These are phyloP conservation scores for Chlamydomonas reinhardtii DNA, from an alignment of 163 green algal genomes.

Conservation along the genomic window DNA sequence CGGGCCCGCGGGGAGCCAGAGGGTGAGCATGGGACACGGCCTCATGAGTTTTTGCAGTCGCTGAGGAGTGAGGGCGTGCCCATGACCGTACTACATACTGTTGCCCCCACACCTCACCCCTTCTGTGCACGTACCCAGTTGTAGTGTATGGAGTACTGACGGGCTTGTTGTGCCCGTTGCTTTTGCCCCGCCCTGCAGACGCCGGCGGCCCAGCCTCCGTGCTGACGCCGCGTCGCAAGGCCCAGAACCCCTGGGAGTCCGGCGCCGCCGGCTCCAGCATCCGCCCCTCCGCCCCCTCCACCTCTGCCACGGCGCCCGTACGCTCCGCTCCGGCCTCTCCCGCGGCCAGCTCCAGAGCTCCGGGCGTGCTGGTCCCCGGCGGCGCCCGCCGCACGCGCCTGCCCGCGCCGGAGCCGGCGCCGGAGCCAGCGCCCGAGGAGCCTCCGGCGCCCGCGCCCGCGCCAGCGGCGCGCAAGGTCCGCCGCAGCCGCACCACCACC, in stretches of 20 bases:
- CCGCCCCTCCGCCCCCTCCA: not conserved
- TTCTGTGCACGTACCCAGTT: no score
- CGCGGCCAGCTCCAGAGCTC: no score
- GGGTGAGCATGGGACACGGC: not conserved
- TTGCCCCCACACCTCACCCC: no score
- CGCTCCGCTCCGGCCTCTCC: no score
- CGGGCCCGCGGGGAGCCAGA: not conserved
- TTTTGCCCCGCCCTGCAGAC: no score
- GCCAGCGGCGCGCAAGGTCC: not conserved
- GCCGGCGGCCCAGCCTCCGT: no score
- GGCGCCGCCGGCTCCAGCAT: constrained; percentile 17
- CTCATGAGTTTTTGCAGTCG: no score
- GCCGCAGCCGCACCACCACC: not conserved
- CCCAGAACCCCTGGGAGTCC: constrained; percentile 4
- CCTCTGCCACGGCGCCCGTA: not conserved
- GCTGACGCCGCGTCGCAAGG: no score
- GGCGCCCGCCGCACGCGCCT: constrained; percentile 16
- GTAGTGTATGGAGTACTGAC: no score
- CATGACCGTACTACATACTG: no score
- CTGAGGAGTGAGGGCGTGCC: no score
- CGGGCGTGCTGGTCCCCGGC: not conserved
- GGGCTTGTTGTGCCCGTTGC: no score
- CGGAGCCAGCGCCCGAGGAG: not conserved
- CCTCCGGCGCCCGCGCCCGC: not conserved
- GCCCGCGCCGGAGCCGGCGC: not conserved